phyloP scores from a whole-genome alignment of 495 filamentous ascomycete genomes.

The Hyaloscypha bicolor region DNA sequence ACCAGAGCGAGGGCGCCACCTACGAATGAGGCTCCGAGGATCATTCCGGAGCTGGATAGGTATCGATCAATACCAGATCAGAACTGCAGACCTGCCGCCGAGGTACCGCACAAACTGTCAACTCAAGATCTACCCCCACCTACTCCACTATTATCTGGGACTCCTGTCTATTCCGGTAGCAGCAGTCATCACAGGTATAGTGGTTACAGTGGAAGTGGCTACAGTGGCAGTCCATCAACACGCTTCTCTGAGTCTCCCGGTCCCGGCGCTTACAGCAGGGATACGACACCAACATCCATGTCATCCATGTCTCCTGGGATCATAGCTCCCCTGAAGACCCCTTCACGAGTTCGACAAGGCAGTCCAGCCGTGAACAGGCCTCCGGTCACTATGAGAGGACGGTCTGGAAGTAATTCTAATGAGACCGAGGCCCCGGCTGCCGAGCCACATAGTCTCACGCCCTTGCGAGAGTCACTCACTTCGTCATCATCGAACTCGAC shows the following conservation, averaged over 20 bases:
- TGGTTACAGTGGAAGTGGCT: conserved; percentile 40
- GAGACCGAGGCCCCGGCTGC: conserved; percentile 50
- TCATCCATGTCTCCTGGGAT: conserved; percentile 94
- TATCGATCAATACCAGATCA: conserved; percentile 45
- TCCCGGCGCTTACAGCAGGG: conserved; percentile 75
- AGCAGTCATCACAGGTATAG: conserved; percentile 53
- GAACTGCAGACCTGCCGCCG: conserved; percentile 36
- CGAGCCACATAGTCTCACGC: conserved; percentile 60
- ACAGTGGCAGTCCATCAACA: conserved; percentile 87
- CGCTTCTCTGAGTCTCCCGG: conserved; percentile 91
- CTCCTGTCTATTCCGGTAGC: conserved; percentile 26
- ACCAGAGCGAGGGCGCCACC: conserved; percentile 16
- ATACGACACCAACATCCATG: conserved; percentile 93
- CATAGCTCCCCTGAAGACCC: conserved; percentile 55
- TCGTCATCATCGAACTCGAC: conserved; percentile 65
- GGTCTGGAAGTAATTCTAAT: conserved; percentile 53
- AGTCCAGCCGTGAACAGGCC: conserved; percentile 68
- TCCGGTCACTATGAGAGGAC: conserved; percentile 61
- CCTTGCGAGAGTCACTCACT: conserved; percentile 63
- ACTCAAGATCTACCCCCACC: conserved; percentile 66
- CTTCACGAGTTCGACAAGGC: conserved; percentile 59
- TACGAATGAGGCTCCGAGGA: conserved; percentile 40
- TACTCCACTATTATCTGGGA: conserved; percentile 61
- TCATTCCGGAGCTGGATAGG: conserved; percentile 56
- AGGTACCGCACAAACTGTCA: conserved; percentile 47